These are phyloP conservation scores for Boletus calvinii DNA, from an alignment of 1,284 basidiomycete genomes.

Conservation along the genomic window DNA sequence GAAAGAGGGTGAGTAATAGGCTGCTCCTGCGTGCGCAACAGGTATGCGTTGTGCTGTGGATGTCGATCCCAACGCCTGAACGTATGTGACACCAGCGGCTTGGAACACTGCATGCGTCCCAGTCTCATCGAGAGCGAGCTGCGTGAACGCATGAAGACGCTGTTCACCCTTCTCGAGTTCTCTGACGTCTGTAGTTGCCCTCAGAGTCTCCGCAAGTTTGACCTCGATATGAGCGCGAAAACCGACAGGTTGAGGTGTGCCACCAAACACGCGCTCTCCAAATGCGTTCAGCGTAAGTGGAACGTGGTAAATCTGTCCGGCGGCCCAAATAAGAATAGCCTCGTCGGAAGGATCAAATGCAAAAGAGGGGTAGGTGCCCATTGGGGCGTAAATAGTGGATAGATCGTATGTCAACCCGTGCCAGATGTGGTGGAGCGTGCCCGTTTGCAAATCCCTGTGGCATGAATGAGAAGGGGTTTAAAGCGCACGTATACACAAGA, in stretches of 20 bases:
- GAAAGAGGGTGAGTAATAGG: slow-evolving; percentile 71
- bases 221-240: slow-evolving; percentile 64
- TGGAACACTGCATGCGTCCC: slow-evolving; percentile 63
- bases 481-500: not conserved
- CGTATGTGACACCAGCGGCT: slow-evolving; percentile 62
- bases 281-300: slow-evolving; percentile 50
- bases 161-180: slow-evolving; percentile 55
- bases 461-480: not conserved
- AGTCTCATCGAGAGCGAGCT: slow-evolving; percentile 52
- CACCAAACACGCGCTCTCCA: slow-evolving; percentile 46
- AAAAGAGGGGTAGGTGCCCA: slow-evolving; percentile 75
- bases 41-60: slow-evolving; percentile 42
- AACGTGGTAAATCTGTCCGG: slow-evolving; percentile 63
- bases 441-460: slow-evolving; percentile 62
- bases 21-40: slow-evolving; percentile 41
- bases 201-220: slow-evolving; percentile 58
- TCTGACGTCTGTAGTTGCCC: slow-evolving; percentile 47
- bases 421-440: slow-evolving; percentile 65
- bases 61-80: slow-evolving; percentile 42
- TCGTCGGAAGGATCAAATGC: slow-evolving; percentile 55
- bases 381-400: slow-evolving; percentile 60
- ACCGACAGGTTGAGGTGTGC: slow-evolving; percentile 49
- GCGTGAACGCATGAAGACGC: slow-evolving; percentile 58
- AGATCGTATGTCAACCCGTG: slow-evolving; percentile 67
- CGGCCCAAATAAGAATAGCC: slow-evolving; percentile 70